A percentile compares a stretch with the other conserved stretches of the same genome.
These are phyloP conservation scores for Ballota nigra DNA, from an alignment of 257 asterid species.

Conservation along the genomic window DNA sequence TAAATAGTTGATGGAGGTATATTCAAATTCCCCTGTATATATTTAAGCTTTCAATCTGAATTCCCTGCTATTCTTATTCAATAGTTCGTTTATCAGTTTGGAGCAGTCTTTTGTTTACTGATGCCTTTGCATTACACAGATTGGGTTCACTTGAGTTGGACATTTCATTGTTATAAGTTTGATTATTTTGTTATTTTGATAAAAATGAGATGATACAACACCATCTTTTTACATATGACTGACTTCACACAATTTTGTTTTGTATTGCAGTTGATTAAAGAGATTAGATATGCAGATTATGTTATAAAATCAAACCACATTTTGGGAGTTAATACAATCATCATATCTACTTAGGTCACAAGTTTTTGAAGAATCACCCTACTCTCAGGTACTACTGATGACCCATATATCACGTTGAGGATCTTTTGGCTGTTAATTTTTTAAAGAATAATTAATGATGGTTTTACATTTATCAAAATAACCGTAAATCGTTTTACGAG, in stretches of 20 bases:
- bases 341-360: neutral
- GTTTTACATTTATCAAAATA: neutral
- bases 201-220: neutral
- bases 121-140: neutral
- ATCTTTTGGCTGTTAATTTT: neutral
- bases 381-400: neutral
- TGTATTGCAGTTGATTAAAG: constrained; percentile 16
- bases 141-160: neutral
- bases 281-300: constrained; percentile 6
- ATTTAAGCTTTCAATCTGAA: neutral
- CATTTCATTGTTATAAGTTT: neutral
- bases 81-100: constrained; percentile 7
- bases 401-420: neutral
- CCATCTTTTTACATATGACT: neutral
- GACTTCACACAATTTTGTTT: neutral
- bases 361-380: neutral
- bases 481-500: neutral
- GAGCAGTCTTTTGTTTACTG: constrained; percentile 15
- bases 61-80: neutral
- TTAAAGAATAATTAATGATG: neutral
- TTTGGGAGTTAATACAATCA: neutral
- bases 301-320: neutral
- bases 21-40: constrained; percentile 10
- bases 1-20: constrained; percentile 38
- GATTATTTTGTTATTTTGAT: neutral